Evolutionary conservation across 176 grass and related monocot species (phyloP).

Genomic region (Urochloa ruziziensis): DNA sequence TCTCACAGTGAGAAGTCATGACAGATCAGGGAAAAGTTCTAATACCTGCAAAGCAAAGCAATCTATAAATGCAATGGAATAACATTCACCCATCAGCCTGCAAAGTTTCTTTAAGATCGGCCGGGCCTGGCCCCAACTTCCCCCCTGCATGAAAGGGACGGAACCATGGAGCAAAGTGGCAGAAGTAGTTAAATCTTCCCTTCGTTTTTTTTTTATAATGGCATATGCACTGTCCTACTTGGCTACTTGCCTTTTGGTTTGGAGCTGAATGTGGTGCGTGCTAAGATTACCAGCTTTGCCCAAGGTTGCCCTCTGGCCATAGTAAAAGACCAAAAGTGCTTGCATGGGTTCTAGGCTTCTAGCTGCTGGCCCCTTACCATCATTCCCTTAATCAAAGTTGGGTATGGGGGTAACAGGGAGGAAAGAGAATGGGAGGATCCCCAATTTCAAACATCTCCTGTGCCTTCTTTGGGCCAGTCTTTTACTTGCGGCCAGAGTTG

Average conservation of each 20-base stretch:
- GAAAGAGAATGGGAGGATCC: no score
- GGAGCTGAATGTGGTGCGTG: slow-evolving; percentile 24
- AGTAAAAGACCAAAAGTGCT: slow-evolving; percentile 56
- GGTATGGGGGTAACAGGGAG: no score
- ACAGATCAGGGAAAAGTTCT: no score
- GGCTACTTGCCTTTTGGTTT: slow-evolving; percentile 25
- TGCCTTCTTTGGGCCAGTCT: no score
- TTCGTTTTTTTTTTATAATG: neutral
- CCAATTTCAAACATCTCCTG: no score
- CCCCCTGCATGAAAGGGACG: slow-evolving; percentile 24
- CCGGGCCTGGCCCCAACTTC: no score
- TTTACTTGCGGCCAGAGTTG: no score
- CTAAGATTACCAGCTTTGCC: neutral
- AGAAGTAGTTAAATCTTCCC: neutral
- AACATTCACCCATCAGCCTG: neutral
- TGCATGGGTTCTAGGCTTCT: slow-evolving; percentile 44
- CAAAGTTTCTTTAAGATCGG: slow-evolving; percentile 36
- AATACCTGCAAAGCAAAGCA: neutral
- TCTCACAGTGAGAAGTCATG: neutral
- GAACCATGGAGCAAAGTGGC: slow-evolving; percentile 17
- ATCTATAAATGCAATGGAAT: slow-evolving; percentile 22
- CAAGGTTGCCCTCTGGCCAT: slow-evolving; percentile 15
- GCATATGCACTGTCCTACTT: neutral
- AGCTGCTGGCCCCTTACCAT: slow-evolving; percentile 45
- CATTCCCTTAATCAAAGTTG: slow-evolving; percentile 57